phyloP scores from a whole-genome alignment of 2,329 filamentous ascomycete genomes.

The Sporothrix variecibatus region DNA sequence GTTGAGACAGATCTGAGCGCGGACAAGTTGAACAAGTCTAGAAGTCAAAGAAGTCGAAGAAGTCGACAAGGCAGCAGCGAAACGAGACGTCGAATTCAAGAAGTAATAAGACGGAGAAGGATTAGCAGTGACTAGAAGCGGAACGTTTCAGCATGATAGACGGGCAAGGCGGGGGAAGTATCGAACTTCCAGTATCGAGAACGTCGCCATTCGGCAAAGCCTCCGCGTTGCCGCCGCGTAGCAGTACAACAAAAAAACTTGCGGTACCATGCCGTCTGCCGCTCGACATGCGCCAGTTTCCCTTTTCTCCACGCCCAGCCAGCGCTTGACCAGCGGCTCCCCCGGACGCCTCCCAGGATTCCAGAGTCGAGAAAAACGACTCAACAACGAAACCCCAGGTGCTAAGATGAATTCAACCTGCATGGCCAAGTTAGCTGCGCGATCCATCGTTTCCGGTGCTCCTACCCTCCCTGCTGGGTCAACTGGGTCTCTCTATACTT shows the following conservation, averaged over 20 bases:
- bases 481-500: background rate
- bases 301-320: background rate
- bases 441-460: slow-evolving; percentile 3
- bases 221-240: background rate
- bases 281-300: background rate
- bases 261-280: background rate
- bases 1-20: background rate
- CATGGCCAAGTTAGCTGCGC: background rate
- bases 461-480: background rate
- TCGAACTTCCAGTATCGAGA: background rate
- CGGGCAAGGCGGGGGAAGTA: background rate
- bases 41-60: background rate
- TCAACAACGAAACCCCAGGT: background rate
- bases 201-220: background rate
- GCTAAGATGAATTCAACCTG: background rate
- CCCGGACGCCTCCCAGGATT: background rate
- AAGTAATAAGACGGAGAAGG: background rate
- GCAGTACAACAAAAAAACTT: background rate
- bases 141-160: background rate
- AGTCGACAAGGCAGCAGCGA: slow-evolving; percentile 14
- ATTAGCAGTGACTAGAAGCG: background rate
- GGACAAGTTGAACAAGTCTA: slow-evolving; percentile 10
- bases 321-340: background rate
- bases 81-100: background rate
- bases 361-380: no score